Conservation (phyloP, 1,139 yeast genomes). For the Sugiyamaella japonica region DNA sequence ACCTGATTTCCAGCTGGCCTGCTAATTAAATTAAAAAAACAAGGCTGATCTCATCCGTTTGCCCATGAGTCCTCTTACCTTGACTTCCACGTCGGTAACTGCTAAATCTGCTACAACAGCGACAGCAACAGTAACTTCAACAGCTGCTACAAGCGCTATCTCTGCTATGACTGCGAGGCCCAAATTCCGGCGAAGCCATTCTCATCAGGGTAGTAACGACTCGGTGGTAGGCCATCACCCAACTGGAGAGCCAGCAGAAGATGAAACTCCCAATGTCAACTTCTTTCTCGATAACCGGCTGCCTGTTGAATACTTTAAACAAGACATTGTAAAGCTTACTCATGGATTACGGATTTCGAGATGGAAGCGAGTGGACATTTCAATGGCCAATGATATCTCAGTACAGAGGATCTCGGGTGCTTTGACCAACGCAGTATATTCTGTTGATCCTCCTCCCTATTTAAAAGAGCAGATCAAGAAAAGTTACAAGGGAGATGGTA, state of each 20-base stretch:
- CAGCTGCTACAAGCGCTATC: not conserved
- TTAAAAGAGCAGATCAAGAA: conserved; percentile 35
- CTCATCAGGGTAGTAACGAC: conserved; percentile 13
- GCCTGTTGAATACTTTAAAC: conserved; percentile 81
- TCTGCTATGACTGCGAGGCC: conserved; percentile 14
- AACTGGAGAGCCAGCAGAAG: conserved; percentile 19
- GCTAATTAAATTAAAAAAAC: not conserved
- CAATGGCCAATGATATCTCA: conserved; percentile 45
- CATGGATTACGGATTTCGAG: conserved; percentile 67
- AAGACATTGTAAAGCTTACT: conserved; percentile 68
- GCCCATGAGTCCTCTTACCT: conserved; percentile 9
- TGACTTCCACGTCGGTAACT: not conserved
- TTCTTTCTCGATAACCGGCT: conserved; percentile 61
- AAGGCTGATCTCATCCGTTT: not conserved
- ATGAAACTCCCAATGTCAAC: conserved; percentile 30
- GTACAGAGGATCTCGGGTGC: conserved; percentile 84
- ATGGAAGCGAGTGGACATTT: conserved; percentile 58
- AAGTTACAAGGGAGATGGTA: conserved; percentile 21
- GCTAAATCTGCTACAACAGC: not conserved
- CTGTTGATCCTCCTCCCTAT: conserved; percentile 48
- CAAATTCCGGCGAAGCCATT: conserved; percentile 15
- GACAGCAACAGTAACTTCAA: not conserved
- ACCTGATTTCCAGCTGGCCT: not conserved
- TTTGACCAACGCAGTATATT: conserved; percentile 84
- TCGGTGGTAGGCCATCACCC: not conserved